Evolutionary conservation across 768 basidiomycete species (phyloP).

Genomic region (Mycena olivaceomarginata): DNA sequence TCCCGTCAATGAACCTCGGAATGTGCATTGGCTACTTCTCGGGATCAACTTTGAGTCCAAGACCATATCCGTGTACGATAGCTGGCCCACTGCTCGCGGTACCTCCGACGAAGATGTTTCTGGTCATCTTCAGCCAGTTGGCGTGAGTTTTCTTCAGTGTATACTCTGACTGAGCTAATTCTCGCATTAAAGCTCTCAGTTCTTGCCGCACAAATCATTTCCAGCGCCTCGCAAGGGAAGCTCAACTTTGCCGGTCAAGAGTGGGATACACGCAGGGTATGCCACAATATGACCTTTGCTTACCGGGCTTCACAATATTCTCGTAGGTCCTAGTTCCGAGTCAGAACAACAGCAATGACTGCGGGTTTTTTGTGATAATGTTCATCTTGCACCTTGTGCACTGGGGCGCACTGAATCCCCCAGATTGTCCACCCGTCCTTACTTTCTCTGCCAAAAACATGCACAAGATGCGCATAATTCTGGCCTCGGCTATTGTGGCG

Average conservation of each 20-base stretch:
- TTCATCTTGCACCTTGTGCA: neutral
- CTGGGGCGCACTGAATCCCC: neutral
- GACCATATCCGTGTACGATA: neutral
- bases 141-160: too few species aligned
- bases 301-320: too few species aligned
- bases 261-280: too few species aligned
- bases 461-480: neutral
- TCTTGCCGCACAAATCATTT: neutral
- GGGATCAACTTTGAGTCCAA: neutral
- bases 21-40: too few species aligned
- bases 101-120: too few species aligned
- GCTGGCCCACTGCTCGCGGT: neutral
- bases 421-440: neutral
- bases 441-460: neutral
- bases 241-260: too few species aligned
- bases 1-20: constrained; percentile 1
- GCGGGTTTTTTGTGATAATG: constrained; percentile 16
- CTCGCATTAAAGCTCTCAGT: neutral
- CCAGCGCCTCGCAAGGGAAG: neutral
- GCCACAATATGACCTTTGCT: too few species aligned
- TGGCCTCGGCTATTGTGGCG: too few species aligned
- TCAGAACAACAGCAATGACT: constrained; percentile 7
- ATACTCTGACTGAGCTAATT: too few species aligned
- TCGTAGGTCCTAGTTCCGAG: neutral
- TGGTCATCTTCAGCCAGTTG: too few species aligned